Conservation (phyloP, 2,329 filamentous ascomycete species). For the Trichoderma gracile region DNA sequence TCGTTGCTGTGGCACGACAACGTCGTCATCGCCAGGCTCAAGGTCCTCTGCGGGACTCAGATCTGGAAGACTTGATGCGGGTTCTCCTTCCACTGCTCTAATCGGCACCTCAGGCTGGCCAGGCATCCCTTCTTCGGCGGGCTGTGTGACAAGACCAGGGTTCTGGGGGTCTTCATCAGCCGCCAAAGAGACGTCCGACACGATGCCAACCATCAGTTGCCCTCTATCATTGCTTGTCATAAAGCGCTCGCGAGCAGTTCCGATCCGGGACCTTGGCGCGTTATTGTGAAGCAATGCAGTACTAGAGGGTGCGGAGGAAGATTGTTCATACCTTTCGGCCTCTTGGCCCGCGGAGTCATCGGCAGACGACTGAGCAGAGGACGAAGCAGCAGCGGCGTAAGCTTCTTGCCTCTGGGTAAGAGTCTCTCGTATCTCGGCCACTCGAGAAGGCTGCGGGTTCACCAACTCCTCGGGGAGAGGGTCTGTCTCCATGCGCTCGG, state of each 20-base stretch:
- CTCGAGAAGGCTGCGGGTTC: background rate
- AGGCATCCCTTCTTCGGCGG: background rate
- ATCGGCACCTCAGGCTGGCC: constrained; percentile 1
- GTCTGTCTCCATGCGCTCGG: background rate
- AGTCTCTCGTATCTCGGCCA: background rate
- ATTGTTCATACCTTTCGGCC: constrained; percentile 12
- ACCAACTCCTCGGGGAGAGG: background rate
- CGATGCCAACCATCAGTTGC: constrained; percentile 20
- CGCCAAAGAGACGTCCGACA: constrained; percentile 2
- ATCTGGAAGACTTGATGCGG: background rate
- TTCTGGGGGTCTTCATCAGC: constrained; percentile 5
- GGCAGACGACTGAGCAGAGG: background rate
- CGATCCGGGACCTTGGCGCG: constrained; percentile 15
- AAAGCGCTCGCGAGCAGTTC: constrained; percentile 19
- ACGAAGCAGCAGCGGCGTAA: background rate
- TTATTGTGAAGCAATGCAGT: background rate
- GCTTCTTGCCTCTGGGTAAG: background rate
- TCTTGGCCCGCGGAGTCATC: background rate
- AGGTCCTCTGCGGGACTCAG: background rate
- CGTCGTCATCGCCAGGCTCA: background rate
- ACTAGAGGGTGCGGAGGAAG: background rate
- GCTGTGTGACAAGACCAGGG: background rate
- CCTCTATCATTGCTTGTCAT: constrained; percentile 22
- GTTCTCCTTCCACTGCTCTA: constrained; percentile 15
- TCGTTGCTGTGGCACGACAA: background rate